phyloP scores from a whole-genome alignment of 257 asterid genomes.

The Ajuga chamaepitys region DNA sequence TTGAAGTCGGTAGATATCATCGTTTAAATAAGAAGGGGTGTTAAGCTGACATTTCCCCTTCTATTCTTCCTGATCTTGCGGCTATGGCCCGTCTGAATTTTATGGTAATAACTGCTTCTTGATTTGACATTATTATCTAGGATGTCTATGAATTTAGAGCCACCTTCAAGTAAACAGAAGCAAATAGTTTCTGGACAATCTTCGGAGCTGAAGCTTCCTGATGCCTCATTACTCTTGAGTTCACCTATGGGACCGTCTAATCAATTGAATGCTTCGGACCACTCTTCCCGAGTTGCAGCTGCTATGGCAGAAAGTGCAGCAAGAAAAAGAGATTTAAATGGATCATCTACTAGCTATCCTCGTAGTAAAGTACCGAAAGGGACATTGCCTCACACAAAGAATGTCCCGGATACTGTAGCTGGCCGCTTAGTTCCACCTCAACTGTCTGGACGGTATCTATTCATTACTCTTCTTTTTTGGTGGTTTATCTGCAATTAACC shows the following conservation, averaged over 20 bases:
- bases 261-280: slow-evolving; percentile 32
- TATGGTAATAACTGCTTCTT: neutral
- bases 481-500: neutral
- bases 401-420: slow-evolving; percentile 53
- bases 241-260: slow-evolving; percentile 49
- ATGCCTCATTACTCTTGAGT: slow-evolving; percentile 64
- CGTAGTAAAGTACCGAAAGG: slow-evolving; percentile 73
- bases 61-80: neutral
- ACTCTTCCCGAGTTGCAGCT: slow-evolving; percentile 77
- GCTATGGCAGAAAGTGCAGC: slow-evolving; percentile 74
- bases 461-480: neutral
- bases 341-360: slow-evolving; percentile 35
- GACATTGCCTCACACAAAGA: slow-evolving; percentile 49
- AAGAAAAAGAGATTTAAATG: slow-evolving; percentile 59
- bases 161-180: slow-evolving; percentile 23
- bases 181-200: slow-evolving; percentile 27
- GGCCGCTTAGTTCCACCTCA: slow-evolving; percentile 78
- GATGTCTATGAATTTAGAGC: slow-evolving; percentile 25
- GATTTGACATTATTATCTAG: neutral
- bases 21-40: neutral
- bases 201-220: slow-evolving; percentile 57
- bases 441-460: slow-evolving; percentile 68
- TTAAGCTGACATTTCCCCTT: neutral
- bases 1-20: neutral
- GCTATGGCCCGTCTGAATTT: neutral